These are phyloP conservation scores for Amanita rimosa DNA, from an alignment of 768 basidiomycete species.

Conservation along the genomic window DNA sequence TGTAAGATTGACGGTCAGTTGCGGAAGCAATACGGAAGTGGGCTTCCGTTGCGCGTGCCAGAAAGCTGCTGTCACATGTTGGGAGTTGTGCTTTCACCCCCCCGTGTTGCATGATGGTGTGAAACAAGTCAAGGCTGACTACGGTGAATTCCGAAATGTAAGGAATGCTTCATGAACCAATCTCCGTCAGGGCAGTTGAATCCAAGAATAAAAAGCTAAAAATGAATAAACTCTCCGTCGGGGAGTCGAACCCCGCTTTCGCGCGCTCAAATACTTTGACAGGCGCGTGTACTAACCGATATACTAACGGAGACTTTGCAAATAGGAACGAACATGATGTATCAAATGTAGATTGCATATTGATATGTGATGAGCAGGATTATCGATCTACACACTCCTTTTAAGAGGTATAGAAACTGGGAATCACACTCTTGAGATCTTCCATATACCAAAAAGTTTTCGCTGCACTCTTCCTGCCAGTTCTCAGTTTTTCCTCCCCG, in stretches of 20 bases:
- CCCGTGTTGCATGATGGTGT: neutral
- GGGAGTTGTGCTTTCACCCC: neutral
- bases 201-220: too few relatives aligned
- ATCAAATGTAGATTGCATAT: too few relatives aligned
- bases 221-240: slow-evolving; percentile 5
- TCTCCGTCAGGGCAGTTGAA: too few relatives aligned
- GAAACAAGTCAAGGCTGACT: neutral
- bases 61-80: neutral
- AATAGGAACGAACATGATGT: too few relatives aligned
- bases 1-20: neutral
- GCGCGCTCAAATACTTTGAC: neutral
- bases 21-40: neutral
- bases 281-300: slow-evolving; percentile 7
- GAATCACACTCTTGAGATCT: slow-evolving; percentile 23
- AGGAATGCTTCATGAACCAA: too few relatives aligned
- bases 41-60: neutral
- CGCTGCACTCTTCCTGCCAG: slow-evolving; percentile 14
- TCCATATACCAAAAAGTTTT: slow-evolving; percentile 33
- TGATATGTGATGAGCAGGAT: too few relatives aligned
- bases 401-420: slow-evolving; percentile 25
- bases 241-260: slow-evolving; percentile 8
- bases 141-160: neutral
- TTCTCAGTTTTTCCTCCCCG: slow-evolving; percentile 20
- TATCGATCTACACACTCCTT: too few relatives aligned
- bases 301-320: slow-evolving; percentile 3